phyloP scores from a whole-genome alignment of 2,329 filamentous ascomycete genomes.

The Botryotinia narcissicola region DNA sequence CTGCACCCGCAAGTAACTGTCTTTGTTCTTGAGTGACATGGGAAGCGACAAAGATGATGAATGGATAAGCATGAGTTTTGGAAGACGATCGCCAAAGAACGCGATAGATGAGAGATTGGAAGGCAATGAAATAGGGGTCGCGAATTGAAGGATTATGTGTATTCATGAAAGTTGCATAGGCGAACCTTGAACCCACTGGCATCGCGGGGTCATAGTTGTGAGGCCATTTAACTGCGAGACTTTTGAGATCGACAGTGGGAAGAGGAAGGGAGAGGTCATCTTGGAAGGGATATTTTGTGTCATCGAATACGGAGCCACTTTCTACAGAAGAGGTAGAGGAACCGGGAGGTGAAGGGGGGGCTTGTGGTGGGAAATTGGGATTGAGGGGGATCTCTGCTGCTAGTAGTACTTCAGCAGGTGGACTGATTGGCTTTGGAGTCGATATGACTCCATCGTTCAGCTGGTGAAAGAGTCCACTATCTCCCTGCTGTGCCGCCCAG shows the following conservation, averaged over 20 bases:
- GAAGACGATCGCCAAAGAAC: slow-evolving; percentile 22
- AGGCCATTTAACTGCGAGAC: neutral
- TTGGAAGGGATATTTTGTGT: slow-evolving; percentile 17
- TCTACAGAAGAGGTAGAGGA: neutral
- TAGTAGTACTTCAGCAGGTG: neutral
- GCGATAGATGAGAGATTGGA: slow-evolving; percentile 25
- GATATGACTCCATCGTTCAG: neutral
- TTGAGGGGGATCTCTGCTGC: neutral
- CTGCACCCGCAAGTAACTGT: slow-evolving; percentile 21
- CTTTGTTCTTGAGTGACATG: slow-evolving; percentile 22
- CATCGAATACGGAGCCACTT: slow-evolving; percentile 11
- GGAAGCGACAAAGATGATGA: slow-evolving; percentile 25
- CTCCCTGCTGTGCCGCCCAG: neutral
- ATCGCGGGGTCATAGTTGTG: slow-evolving; percentile 15
- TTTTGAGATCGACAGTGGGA: neutral
- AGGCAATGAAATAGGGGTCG: slow-evolving; percentile 25
- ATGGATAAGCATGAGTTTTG: slow-evolving; percentile 19
- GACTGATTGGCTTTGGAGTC: neutral
- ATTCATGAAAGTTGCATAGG: slow-evolving; percentile 25
- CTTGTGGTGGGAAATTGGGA: neutral
- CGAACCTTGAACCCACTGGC: slow-evolving; percentile 42
- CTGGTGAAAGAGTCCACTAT: neutral
- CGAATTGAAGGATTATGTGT: slow-evolving; percentile 20
- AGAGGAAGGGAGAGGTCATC: slow-evolving; percentile 12
- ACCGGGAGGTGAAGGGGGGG: neutral